Base-by-base conservation (phyloP, 306 rosid species). In the Cucumis cinereus region DNA sequence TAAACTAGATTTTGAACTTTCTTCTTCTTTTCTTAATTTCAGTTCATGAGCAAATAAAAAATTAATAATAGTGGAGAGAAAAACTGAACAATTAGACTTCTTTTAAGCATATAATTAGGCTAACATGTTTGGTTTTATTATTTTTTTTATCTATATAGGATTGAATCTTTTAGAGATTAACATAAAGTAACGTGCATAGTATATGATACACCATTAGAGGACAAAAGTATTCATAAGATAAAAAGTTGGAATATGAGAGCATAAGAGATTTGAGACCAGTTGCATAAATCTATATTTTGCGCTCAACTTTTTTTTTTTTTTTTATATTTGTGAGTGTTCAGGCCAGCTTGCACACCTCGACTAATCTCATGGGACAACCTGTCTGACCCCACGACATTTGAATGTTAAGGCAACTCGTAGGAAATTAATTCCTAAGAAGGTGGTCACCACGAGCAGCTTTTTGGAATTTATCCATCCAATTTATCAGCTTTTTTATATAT, bases 91-190 rank as follows among this genome's bases (percentile, higher is more conserved):
- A 9, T 6, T 35, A 7, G 35, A n/a, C 52, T 67, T 40, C 28
- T 67, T 67, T 67, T 38, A 66, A 67, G 73, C 73, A 67, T 40
- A 67, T 43, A 67, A 12, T 38, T 40, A 40, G n/a, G 53, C 73
- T 0, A 1, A 20, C 73, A 6, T 67, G 40, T 67, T 67, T 40
- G 19, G 14, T 36, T 10, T 10, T 10, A 30, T 30, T 38, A 62
- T 33, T 64, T 64, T 19, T 26, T 26, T 60, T 24, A 19, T 30
- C 4, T 35, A 3, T 10, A 10, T 40, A 43, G 12, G 17, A 24
- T n/a, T 20, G 19, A 40, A 66, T 10, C 17, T 66, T 38, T n/a
- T 36, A 16, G 71, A 63, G 47, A 19, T 63, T 19, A 19, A 63
- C 24, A 17, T 35, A 63, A 3, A 62, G 36, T 49, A 63, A 22